Percentiles rank a stretch among this genome's conserved stretches.
Evolutionary conservation across 2,329 filamentous ascomycete genomes (phyloP).

Genomic region (Pseudogymnoascus destructans): DNA sequence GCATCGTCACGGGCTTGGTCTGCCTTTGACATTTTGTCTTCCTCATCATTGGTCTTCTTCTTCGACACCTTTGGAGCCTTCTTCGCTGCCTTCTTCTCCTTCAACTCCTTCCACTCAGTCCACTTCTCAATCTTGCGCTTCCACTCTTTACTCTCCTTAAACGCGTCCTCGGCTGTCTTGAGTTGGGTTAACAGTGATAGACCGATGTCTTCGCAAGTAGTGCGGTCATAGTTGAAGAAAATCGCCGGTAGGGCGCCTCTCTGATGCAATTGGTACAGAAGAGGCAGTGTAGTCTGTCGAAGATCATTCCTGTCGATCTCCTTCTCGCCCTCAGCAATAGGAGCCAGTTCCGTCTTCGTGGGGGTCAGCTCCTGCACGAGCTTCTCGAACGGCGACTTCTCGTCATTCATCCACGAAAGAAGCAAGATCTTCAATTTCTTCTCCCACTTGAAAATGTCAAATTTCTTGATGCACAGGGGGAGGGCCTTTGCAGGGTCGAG

Average conservation of each 20-base stretch:
- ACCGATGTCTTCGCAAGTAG: constrained; percentile 48
- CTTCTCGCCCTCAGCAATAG: constrained; percentile 1
- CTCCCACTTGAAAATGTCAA: constrained; percentile 55
- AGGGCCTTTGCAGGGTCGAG: constrained; percentile 39
- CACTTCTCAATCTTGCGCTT: constrained; percentile 43
- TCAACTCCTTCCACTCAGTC: constrained; percentile 40
- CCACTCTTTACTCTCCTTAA: constrained; percentile 49
- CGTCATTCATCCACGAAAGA: constrained; percentile 44
- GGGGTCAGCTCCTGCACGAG: constrained; percentile 35
- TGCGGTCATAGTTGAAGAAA: constrained; percentile 64
- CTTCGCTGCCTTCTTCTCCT: constrained; percentile 31
- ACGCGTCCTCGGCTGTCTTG: constrained; percentile 38
- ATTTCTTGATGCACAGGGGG: constrained; percentile 45
- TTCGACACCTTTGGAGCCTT: constrained; percentile 31
- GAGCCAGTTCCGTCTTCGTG: neutral
- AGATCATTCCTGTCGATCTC: constrained; percentile 25
- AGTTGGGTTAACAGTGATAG: constrained; percentile 39
- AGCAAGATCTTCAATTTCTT: constrained; percentile 44
- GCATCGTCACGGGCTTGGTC: constrained; percentile 45
- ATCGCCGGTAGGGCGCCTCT: constrained; percentile 59
- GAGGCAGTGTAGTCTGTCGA: constrained; percentile 37
- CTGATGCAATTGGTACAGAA: constrained; percentile 46
- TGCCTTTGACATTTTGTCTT: constrained; percentile 36
- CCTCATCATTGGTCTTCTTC: constrained; percentile 34
- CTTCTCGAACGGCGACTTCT: constrained; percentile 30